Conservation (phyloP, 2,329 filamentous ascomycete species). For the Pseudogymnoascus sp. region DNA sequence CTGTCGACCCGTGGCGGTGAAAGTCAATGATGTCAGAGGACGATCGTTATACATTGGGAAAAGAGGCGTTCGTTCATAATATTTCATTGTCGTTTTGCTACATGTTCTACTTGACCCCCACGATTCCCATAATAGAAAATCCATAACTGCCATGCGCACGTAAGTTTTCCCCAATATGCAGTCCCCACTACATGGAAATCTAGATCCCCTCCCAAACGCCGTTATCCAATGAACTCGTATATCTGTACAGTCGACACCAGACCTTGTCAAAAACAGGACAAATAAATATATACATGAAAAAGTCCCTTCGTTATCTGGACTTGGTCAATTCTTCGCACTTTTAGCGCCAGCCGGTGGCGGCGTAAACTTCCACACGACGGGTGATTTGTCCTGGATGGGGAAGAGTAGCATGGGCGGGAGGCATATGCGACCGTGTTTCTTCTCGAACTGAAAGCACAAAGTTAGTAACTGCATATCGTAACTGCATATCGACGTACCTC, state of each 20-base stretch:
- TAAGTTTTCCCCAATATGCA: background rate
- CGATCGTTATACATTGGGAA: background rate
- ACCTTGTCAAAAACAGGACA: background rate
- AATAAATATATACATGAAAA: background rate
- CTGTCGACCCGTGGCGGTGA: background rate
- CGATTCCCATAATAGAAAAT: background rate
- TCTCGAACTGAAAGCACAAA: conserved; percentile 41
- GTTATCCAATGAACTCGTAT: background rate
- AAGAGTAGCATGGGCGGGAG: conserved; percentile 52
- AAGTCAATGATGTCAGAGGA: background rate
- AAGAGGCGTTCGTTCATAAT: background rate
- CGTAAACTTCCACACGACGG: background rate
- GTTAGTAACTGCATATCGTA: background rate
- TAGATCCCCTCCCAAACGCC: background rate
- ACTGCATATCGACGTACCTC: conserved; percentile 18
- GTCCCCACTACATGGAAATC: background rate
- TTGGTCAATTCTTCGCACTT: background rate
- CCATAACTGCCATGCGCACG: background rate
- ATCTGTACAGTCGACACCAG: background rate
- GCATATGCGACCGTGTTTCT: conserved; percentile 46
- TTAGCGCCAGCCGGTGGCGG: background rate
- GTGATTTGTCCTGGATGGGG: conserved; percentile 43
- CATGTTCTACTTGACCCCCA: background rate
- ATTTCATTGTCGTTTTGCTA: background rate
- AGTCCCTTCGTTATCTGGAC: background rate